Evolutionary conservation across 2,329 filamentous ascomycete species (phyloP).

Genomic region (Fusarium denticulatum): DNA sequence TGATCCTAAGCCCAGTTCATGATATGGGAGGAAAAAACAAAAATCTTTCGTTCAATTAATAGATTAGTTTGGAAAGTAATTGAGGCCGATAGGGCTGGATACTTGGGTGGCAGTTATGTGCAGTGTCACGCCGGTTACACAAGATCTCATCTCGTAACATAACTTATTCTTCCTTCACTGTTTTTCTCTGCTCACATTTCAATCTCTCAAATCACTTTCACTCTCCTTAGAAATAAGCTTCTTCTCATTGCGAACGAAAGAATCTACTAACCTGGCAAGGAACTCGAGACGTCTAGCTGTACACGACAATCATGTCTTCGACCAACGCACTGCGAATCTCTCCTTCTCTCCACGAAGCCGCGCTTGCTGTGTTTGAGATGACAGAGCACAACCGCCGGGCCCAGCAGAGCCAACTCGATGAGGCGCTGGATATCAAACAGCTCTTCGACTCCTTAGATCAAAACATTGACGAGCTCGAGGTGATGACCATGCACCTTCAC

Average conservation of each 20-base stretch:
- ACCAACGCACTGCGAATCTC: neutral
- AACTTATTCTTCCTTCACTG: neutral
- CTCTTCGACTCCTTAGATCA: neutral
- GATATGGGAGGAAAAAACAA: too few relatives aligned
- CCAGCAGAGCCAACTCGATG: neutral
- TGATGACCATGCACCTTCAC: neutral
- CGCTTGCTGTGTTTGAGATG: neutral
- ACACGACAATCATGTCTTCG: neutral
- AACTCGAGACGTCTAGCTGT: neutral
- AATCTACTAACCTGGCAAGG: too few relatives aligned
- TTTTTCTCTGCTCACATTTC: neutral
- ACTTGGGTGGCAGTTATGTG: neutral
- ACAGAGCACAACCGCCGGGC: neutral
- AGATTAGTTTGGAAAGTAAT: neutral
- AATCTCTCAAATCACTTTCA: neutral
- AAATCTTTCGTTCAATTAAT: neutral
- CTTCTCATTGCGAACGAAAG: neutral
- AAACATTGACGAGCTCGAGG: neutral
- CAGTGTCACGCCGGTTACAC: neutral
- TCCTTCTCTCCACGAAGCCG: neutral
- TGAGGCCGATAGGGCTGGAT: rapidly evolving
- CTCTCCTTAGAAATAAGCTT: neutral
- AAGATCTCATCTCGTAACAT: neutral
- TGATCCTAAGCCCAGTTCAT: neutral
- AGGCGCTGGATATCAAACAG: neutral